phyloP scores from a whole-genome alignment of 83 land plant species.

The Picea abies region DNA sequence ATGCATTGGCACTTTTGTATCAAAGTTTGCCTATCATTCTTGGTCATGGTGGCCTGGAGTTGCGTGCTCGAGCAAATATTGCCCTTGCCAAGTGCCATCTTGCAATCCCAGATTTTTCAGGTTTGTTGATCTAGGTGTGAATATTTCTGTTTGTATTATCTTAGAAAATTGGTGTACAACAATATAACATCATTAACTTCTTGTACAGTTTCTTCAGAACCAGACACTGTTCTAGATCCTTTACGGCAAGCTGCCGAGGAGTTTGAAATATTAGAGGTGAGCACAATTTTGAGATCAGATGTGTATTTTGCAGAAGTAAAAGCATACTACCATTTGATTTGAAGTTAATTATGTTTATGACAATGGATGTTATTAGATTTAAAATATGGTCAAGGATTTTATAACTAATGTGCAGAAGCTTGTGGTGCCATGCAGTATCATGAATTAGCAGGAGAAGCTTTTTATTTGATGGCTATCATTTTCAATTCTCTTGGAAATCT shows the following conservation, averaged over 20 bases:
- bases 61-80: conserved; percentile 79
- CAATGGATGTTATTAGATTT: neutral
- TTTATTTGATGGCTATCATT: conserved; percentile 76
- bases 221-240: conserved; percentile 72
- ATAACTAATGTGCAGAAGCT: neutral
- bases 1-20: conserved; percentile 69
- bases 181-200: conserved; percentile 3
- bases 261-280: conserved; percentile 74
- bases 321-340: neutral
- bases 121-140: conserved; percentile 24
- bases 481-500: conserved; percentile 60
- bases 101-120: conserved; percentile 68
- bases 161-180: conserved; percentile 7
- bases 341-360: neutral
- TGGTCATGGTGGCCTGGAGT: conserved; percentile 96
- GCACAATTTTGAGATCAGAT: neutral
- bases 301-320: neutral
- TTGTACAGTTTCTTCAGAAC: conserved; percentile 55
- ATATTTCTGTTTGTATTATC: conserved; percentile 1
- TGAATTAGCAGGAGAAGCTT: conserved; percentile 85
- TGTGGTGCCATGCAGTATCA: conserved; percentile 57
- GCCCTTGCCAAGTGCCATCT: conserved; percentile 84
- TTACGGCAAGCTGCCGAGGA: conserved; percentile 80
- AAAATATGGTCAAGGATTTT: neutral
- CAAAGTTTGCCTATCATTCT: conserved; percentile 83